These are phyloP conservation scores for Linnemannia hyalina DNA, from an alignment of 192 early-diverging fungal genomes.

Conservation along the genomic window DNA sequence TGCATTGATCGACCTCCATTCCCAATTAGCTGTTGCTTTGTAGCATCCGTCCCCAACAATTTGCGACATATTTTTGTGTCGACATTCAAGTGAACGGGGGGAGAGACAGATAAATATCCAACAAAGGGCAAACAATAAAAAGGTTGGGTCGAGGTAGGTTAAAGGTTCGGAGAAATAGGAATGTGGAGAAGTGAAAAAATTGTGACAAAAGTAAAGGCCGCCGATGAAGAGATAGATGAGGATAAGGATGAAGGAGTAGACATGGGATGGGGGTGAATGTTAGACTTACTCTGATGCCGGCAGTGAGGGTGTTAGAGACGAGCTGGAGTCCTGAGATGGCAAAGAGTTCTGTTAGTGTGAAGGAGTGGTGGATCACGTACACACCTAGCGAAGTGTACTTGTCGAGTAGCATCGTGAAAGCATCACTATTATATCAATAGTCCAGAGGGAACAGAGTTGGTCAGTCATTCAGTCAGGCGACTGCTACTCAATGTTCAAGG, in stretches of 20 bases:
- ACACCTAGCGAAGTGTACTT: constrained; percentile 73
- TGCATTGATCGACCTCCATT: not conserved
- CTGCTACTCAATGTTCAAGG: not conserved
- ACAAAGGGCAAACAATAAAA: not conserved
- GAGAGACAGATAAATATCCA: not conserved
- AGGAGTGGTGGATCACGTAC: constrained; percentile 75
- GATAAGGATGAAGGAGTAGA: not conserved
- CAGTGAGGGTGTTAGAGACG: constrained; percentile 80
- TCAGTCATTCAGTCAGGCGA: constrained; percentile 4
- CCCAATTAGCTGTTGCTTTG: not conserved
- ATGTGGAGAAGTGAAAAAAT: not conserved
- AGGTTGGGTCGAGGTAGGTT: not conserved
- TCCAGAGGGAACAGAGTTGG: not conserved
- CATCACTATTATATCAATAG: constrained; percentile 45
- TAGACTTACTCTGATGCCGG: constrained; percentile 67
- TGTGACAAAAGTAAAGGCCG: not conserved
- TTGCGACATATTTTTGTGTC: not conserved
- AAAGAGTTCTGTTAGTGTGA: constrained; percentile 82
- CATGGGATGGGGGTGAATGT: not conserved
- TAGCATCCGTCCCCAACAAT: not conserved
- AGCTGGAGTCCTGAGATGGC: constrained; percentile 84
- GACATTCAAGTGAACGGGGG: not conserved
- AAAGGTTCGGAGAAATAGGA: not conserved
- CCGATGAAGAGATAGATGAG: not conserved
- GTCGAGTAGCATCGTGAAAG: constrained; percentile 71